phyloP scores from a whole-genome alignment of 345 rosid genomes.

The Garcia nutans region DNA sequence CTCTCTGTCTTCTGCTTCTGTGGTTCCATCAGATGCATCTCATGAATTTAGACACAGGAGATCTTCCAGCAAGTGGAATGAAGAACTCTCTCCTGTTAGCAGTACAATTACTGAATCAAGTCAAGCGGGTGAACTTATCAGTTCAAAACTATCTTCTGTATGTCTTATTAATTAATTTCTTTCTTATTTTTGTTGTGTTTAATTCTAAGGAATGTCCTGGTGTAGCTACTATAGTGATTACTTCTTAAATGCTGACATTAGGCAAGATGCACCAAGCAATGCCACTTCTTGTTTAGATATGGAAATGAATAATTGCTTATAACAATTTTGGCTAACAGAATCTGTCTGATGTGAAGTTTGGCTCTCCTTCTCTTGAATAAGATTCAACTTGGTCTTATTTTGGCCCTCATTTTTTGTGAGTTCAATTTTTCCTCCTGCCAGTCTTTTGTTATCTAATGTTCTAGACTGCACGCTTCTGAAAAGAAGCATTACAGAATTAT shows the following conservation, averaged over 20 bases:
- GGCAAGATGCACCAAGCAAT: neutral
- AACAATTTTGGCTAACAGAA: neutral
- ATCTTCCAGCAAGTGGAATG: slow-evolving; percentile 80
- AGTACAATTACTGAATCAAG: slow-evolving; percentile 69
- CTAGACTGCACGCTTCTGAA: neutral
- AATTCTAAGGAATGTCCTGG: neutral
- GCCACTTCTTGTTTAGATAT: neutral
- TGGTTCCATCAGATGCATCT: slow-evolving; percentile 50
- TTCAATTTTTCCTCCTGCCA: neutral
- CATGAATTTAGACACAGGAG: slow-evolving; percentile 55
- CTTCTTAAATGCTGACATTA: neutral
- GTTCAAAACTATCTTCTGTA: slow-evolving; percentile 46
- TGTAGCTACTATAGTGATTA: neutral
- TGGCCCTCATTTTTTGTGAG: neutral
- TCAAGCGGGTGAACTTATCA: slow-evolving; percentile 56
- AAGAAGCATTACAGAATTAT: neutral
- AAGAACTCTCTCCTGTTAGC: slow-evolving; percentile 62
- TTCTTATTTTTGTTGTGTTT: neutral
- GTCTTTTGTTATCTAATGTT: neutral
- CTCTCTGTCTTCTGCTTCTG: slow-evolving; percentile 48
- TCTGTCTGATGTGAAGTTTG: neutral
- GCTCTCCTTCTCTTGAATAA: neutral
- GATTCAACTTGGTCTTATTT: neutral
- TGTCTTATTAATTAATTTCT: slow-evolving; percentile 21
- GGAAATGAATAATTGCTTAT: neutral